Percentiles rank a stretch among this genome's conserved stretches.
Evolutionary conservation across 176 grass and related monocot genomes (phyloP).

Genomic region (Lolium multiflorum): DNA sequence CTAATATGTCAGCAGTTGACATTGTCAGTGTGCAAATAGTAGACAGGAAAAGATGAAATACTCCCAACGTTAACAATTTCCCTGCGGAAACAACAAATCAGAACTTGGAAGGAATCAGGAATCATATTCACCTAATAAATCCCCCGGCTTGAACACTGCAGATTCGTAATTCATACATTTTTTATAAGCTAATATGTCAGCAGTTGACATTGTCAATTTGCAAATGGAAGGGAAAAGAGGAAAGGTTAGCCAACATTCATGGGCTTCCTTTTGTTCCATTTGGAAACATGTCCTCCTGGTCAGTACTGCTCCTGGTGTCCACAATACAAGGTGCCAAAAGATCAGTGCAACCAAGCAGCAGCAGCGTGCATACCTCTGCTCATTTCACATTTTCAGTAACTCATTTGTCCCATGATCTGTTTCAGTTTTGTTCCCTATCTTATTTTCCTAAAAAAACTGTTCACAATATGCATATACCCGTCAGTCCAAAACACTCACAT

Average conservation of each 20-base stretch:
- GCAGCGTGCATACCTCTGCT: background rate
- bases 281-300: constrained; percentile 16
- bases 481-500: background rate
- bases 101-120: background rate
- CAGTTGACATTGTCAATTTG: background rate
- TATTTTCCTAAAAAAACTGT: background rate
- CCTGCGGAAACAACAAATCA: constrained; percentile 47
- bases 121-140: constrained; percentile 22
- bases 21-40: background rate
- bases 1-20: background rate
- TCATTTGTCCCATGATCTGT: background rate
- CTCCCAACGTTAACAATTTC: constrained; percentile 13
- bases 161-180: background rate
- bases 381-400: background rate
- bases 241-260: background rate
- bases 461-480: background rate
- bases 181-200: constrained; percentile 9
- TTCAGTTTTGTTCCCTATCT: background rate
- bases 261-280: constrained; percentile 6
- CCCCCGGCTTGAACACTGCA: background rate
- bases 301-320: background rate
- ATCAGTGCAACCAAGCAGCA: constrained; percentile 11
- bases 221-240: background rate
- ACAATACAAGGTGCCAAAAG: background rate
- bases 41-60: too few species aligned